These are phyloP conservation scores for Smittium culicis DNA, from an alignment of 371 early-diverging fungal species.

Conservation along the genomic window DNA sequence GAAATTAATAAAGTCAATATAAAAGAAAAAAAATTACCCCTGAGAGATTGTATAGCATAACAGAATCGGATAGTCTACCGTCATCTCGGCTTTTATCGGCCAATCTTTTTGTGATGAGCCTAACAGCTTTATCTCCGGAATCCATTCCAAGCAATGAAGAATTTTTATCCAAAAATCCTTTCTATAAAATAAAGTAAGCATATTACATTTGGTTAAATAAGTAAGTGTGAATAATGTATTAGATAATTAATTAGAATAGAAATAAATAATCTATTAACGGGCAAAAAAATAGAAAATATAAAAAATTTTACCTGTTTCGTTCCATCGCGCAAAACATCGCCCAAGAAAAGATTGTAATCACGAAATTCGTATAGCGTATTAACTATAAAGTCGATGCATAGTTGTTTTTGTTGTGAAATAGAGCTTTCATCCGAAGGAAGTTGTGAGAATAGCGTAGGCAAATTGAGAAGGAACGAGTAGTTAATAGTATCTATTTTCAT, in stretches of 20 bases:
- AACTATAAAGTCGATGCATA: constrained; percentile 21
- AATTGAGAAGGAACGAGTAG: constrained; percentile 26
- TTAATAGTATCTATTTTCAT: constrained; percentile 22
- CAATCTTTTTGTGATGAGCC: constrained; percentile 42
- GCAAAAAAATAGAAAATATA: not conserved
- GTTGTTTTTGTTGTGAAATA: constrained; percentile 2
- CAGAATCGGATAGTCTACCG: constrained; percentile 54
- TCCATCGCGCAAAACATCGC: constrained; percentile 35
- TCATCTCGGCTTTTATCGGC: constrained; percentile 52
- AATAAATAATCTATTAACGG: not conserved
- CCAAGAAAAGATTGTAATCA: constrained; percentile 44
- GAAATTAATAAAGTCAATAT: too few relatives aligned
- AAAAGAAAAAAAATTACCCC: constrained; percentile 14
- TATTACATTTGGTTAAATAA: too few relatives aligned
- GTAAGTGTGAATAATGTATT: too few relatives aligned
- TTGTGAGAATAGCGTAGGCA: constrained; percentile 8
- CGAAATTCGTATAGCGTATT: constrained; percentile 27
- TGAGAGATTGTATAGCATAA: constrained; percentile 57
- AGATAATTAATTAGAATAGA: not conserved
- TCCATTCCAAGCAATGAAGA: constrained; percentile 41
- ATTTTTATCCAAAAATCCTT: constrained; percentile 50
- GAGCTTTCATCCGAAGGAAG: not conserved
- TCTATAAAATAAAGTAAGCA: constrained; percentile 23
- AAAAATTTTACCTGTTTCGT: constrained; percentile 3
- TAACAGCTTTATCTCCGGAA: constrained; percentile 40